Evolutionary conservation across 345 rosid species (phyloP).

Genomic region (Combretum micranthum): DNA sequence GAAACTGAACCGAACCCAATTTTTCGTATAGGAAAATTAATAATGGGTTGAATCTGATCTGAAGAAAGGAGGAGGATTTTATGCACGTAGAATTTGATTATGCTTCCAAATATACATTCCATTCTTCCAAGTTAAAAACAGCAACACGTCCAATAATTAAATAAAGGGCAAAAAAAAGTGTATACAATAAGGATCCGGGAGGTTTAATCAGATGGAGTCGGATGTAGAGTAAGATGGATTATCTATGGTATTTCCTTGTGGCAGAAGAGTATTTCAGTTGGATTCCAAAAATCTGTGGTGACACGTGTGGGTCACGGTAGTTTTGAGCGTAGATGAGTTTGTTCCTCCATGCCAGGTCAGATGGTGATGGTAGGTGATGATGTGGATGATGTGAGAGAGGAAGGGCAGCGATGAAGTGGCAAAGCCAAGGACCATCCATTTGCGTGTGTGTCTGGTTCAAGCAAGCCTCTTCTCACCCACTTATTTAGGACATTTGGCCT

Average conservation of each 20-base stretch:
- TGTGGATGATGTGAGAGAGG: slow-evolving; percentile 27
- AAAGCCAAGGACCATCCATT: slow-evolving; percentile 11
- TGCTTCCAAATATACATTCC: too few relatives aligned
- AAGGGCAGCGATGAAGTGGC: slow-evolving; percentile 28
- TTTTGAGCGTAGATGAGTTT: slow-evolving; percentile 8
- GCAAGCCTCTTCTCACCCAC: slow-evolving; percentile 7
- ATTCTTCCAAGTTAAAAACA: too few relatives aligned
- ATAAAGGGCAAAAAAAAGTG: neutral
- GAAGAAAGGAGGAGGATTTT: too few relatives aligned
- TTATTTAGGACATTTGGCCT: too few relatives aligned
- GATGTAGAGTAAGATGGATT: neutral
- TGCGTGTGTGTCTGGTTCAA: slow-evolving; percentile 24
- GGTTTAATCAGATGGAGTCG: neutral
- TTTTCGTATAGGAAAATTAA: too few relatives aligned
- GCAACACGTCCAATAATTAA: neutral
- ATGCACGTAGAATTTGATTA: too few relatives aligned
- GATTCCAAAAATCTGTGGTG: neutral
- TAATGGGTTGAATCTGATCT: too few relatives aligned
- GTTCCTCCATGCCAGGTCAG: neutral
- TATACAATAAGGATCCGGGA: neutral
- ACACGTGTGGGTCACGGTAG: neutral
- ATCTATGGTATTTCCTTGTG: neutral
- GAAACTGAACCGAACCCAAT: too few relatives aligned
- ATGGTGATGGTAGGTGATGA: neutral
- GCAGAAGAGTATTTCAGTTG: neutral